Evolutionary conservation across 345 rosid species (phyloP).

Genomic region (Sonneratia alba): DNA sequence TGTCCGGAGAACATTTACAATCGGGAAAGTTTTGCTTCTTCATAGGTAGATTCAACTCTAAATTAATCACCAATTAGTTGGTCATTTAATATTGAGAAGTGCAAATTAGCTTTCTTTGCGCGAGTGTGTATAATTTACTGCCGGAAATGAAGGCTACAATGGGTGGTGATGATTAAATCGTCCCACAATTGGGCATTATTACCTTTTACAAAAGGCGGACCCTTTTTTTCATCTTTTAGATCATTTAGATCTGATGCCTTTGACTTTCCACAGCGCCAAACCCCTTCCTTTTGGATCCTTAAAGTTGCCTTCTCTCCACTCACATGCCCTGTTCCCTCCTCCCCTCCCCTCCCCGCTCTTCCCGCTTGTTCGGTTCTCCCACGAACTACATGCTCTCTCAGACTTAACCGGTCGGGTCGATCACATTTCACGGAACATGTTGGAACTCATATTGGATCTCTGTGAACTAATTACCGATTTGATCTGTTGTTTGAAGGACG

Average conservation of each 20-base stretch:
- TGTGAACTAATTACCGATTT: no score
- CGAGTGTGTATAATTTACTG: background rate
- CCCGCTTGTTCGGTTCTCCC: background rate
- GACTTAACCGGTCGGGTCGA: background rate
- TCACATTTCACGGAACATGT: background rate
- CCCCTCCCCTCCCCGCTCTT: background rate
- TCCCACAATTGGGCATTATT: background rate
- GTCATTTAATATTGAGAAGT: no score
- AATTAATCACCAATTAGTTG: no score
- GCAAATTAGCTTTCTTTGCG: no score
- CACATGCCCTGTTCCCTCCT: constrained; percentile 8
- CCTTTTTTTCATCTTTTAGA: constrained; percentile 2
- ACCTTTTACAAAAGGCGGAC: background rate
- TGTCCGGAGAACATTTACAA: no score
- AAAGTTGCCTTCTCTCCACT: constrained; percentile 6
- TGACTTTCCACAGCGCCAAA: constrained; percentile 6
- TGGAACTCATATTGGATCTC: no score
- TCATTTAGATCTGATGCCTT: constrained; percentile 9
- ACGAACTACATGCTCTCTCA: background rate
- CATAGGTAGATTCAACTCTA: no score
- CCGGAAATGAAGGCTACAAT: constrained; percentile 9
- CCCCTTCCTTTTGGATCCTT: background rate
- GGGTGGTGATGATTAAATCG: background rate
- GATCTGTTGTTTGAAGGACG: no score
- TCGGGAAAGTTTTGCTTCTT: no score